Percentiles rank a stretch among this genome's conserved stretches.
These are phyloP conservation scores for Chlamydomonas reinhardtii DNA, from an alignment of 163 green algal species.

Conservation along the genomic window DNA sequence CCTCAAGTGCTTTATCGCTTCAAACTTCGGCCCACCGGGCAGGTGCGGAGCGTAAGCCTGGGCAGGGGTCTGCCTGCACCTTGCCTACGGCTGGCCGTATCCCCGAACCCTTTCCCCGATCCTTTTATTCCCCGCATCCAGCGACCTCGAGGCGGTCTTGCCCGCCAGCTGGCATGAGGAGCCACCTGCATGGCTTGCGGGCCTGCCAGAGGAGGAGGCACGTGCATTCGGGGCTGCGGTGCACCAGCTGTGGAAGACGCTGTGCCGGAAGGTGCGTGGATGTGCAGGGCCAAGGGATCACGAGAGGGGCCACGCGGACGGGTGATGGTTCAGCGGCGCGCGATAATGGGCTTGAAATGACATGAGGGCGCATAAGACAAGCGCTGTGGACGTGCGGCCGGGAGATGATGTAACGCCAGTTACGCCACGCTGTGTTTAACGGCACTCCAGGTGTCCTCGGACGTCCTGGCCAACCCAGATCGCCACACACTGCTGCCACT, in stretches of 20 bases:
- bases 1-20: neutral
- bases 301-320: too few species aligned
- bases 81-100: too few species aligned
- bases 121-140: neutral
- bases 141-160: slow-evolving; percentile 16
- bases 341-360: too few species aligned
- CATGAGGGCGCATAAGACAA: too few species aligned
- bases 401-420: too few species aligned
- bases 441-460: slow-evolving; percentile 31
- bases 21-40: slow-evolving; percentile 36
- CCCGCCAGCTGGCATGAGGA: slow-evolving; percentile 4
- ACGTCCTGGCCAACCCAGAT: slow-evolving; percentile 40
- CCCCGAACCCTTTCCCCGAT: neutral
- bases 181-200: slow-evolving; percentile 1
- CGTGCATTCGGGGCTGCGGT: slow-evolving; percentile 38
- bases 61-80: neutral
- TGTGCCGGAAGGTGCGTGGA: slow-evolving; percentile 49
- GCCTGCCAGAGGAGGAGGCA: slow-evolving; percentile 16
- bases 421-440: too few species aligned
- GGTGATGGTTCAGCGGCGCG: too few species aligned
- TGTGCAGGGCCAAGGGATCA: too few species aligned
- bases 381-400: too few species aligned
- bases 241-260: slow-evolving; percentile 52
- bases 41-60: slow-evolving; percentile 11
- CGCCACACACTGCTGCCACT: slow-evolving; percentile 76